These are phyloP conservation scores for Arachis monticola DNA, from an alignment of 331 rosid genomes.

Conservation along the genomic window DNA sequence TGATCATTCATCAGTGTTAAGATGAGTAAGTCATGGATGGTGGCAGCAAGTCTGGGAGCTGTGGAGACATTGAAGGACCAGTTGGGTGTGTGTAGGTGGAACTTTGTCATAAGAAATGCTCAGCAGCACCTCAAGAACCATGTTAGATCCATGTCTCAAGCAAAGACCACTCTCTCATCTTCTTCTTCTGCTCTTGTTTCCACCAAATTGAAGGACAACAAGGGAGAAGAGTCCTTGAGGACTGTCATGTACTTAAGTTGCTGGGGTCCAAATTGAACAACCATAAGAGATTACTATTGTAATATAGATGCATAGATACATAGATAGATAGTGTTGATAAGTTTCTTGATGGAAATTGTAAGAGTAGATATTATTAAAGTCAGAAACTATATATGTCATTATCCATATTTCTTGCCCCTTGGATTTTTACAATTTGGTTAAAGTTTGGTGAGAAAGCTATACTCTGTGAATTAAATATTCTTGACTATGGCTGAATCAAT, in stretches of 20 bases:
- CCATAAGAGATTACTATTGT: too few relatives aligned
- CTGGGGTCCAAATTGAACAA: constrained; percentile 58
- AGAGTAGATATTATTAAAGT: not conserved
- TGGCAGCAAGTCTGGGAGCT: constrained; percentile 65
- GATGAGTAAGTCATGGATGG: constrained; percentile 54
- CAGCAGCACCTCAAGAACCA: constrained; percentile 57
- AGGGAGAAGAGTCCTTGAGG: constrained; percentile 60
- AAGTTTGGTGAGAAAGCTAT: not conserved
- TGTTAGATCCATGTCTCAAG: constrained; percentile 48
- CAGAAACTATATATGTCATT: not conserved
- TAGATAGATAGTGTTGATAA: not conserved
- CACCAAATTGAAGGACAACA: constrained; percentile 38
- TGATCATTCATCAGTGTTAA: constrained; percentile 36
- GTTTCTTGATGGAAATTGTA: not conserved
- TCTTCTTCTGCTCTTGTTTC: constrained; percentile 35
- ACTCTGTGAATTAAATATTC: not conserved
- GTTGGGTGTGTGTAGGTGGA: constrained; percentile 62
- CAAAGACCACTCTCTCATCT: constrained; percentile 40
- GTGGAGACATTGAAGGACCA: constrained; percentile 79
- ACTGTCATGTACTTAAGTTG: constrained; percentile 67
- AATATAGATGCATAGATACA: not conserved
- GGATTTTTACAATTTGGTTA: too few relatives aligned
- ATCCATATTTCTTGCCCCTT: too few relatives aligned
- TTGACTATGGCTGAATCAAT: too few relatives aligned
- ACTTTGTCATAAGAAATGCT: constrained; percentile 44